Evolutionary conservation across 768 basidiomycete genomes (phyloP).

Genomic region (Lactifluus echinatus): DNA sequence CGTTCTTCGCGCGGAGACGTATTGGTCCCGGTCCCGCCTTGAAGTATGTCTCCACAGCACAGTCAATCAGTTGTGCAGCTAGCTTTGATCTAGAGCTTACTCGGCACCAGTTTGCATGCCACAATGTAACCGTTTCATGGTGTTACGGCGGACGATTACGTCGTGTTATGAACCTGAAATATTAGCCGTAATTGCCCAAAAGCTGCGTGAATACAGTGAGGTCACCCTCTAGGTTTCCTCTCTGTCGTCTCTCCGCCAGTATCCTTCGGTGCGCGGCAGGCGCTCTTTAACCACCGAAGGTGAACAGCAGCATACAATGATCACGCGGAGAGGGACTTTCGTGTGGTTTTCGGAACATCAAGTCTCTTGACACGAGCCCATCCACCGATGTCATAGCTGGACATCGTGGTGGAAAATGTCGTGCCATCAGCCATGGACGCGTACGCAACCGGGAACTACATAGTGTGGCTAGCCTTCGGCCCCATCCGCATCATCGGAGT

Average conservation of each 20-base stretch:
- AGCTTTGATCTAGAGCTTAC: no score
- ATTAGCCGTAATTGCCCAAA: background rate
- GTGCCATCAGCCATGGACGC: background rate
- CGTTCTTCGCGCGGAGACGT: no score
- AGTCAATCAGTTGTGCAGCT: no score
- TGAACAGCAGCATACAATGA: background rate
- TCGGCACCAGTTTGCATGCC: background rate
- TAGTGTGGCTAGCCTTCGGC: background rate
- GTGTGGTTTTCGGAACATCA: background rate
- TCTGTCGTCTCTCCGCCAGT: no score
- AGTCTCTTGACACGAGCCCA: no score
- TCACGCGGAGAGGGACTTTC: background rate
- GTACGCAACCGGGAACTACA: background rate
- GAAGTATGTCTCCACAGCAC: no score
- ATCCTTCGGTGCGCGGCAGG: no score
- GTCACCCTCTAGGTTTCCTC: no score
- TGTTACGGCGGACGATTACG: background rate
- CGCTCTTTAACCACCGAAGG: no score
- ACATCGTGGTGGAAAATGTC: no score
- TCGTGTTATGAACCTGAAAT: background rate
- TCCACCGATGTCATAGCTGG: background rate
- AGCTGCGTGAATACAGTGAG: background rate
- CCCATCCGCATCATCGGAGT: slow-evolving; percentile 23
- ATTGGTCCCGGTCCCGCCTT: no score
- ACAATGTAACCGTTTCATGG: background rate